Evolutionary conservation across 2,329 filamentous ascomycete species (phyloP).

Genomic region (Colletotrichum endophyticum): DNA sequence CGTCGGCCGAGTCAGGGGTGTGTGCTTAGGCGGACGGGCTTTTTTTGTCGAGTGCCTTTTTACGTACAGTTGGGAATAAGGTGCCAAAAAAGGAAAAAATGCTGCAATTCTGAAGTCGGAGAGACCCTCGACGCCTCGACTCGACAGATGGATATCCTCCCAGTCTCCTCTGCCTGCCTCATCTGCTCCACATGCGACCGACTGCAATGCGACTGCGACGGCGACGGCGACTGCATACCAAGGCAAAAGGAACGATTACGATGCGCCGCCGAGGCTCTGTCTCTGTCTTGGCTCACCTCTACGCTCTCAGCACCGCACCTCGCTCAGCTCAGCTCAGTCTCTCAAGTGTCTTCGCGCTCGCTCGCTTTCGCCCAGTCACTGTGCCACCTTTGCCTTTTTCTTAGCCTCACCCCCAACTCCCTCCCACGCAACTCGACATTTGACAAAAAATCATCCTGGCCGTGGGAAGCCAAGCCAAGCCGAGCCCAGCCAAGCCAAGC

Average conservation of each 20-base stretch:
- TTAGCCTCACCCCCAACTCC: neutral
- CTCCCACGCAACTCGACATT: neutral
- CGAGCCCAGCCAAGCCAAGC: neutral
- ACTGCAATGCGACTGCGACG: neutral
- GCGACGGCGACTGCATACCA: neutral
- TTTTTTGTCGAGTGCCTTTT: neutral
- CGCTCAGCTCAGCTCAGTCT: neutral
- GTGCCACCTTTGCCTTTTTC: neutral
- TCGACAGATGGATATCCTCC: neutral
- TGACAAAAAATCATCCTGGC: neutral
- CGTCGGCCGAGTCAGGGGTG: neutral
- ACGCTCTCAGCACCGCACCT: too few relatives aligned
- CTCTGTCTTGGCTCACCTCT: neutral
- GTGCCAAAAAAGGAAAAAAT: neutral
- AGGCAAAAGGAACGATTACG: neutral
- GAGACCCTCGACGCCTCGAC: neutral
- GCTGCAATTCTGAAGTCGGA: neutral
- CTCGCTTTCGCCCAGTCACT: neutral
- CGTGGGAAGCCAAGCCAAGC: neutral
- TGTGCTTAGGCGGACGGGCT: neutral
- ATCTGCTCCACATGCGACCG: neutral
- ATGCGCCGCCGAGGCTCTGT: neutral
- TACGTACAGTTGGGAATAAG: neutral
- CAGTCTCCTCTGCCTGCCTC: neutral
- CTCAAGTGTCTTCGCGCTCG: neutral